Conservation (phyloP, 2,329 filamentous ascomycete genomes). For the Fusarium ramigenum region DNA sequence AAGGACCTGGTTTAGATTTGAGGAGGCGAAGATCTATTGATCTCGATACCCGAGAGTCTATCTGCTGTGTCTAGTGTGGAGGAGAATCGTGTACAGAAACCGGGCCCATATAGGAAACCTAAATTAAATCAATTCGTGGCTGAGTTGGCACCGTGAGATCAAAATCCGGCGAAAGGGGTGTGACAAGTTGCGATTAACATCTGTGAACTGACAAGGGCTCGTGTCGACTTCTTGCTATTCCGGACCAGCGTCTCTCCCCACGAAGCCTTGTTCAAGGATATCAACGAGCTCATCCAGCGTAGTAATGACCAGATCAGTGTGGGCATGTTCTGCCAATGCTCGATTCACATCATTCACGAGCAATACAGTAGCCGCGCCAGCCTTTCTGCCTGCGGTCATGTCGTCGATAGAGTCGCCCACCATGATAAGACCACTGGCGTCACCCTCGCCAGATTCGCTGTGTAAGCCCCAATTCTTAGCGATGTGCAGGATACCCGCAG, state of each 20-base stretch:
- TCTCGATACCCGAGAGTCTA: slow-evolving; percentile 24
- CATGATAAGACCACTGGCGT: slow-evolving; percentile 66
- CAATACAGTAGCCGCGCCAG: slow-evolving; percentile 90
- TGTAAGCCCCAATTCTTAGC: slow-evolving; percentile 76
- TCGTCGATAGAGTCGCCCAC: slow-evolving; percentile 89
- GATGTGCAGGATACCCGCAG: slow-evolving; percentile 88
- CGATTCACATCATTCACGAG: slow-evolving; percentile 84
- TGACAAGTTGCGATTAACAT: background rate
- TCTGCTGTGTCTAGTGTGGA: slow-evolving; percentile 34
- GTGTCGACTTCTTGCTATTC: background rate
- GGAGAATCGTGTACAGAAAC: slow-evolving; percentile 30
- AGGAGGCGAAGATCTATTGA: slow-evolving; percentile 27
- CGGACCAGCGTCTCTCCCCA: slow-evolving; percentile 54
- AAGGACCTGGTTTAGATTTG: slow-evolving; percentile 22
- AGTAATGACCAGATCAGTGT: slow-evolving; percentile 79
- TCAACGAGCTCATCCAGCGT: slow-evolving; percentile 79
- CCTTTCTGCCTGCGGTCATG: slow-evolving; percentile 84
- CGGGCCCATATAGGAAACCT: slow-evolving; percentile 34
- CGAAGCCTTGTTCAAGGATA: slow-evolving; percentile 79
- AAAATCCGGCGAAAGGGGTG: background rate
- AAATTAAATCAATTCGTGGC: slow-evolving; percentile 39
- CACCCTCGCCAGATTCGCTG: slow-evolving; percentile 43
- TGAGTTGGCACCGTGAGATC: slow-evolving; percentile 9
- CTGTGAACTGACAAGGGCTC: background rate
- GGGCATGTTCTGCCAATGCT: slow-evolving; percentile 73